phyloP scores from a whole-genome alignment of 2,329 filamentous ascomycete species.

The Cryoendolithus antarcticus region DNA sequence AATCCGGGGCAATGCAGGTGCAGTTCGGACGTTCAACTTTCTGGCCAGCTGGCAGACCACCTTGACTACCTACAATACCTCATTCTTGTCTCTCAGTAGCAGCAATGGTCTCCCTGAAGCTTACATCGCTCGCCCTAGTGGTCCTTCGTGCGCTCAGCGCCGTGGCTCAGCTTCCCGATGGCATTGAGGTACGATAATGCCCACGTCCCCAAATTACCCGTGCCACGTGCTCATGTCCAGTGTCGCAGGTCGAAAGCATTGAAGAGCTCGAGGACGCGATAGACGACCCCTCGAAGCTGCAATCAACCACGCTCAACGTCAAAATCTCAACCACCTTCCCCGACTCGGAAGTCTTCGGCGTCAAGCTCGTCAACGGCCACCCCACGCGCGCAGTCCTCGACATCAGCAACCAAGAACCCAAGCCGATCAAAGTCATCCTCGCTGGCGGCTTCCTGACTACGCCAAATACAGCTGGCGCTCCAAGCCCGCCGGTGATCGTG shows the following conservation, averaged over 20 bases:
- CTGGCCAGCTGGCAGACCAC: too few species aligned
- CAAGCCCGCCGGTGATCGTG: slow-evolving; percentile 46
- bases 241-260: slow-evolving; percentile 11
- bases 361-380: slow-evolving; percentile 89
- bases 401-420: slow-evolving; percentile 71
- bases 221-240: not conserved
- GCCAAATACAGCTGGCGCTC: slow-evolving; percentile 40
- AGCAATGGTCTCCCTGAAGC: slow-evolving; percentile 60
- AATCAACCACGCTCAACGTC: slow-evolving; percentile 48
- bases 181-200: slow-evolving; percentile 23
- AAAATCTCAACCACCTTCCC: slow-evolving; percentile 48
- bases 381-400: slow-evolving; percentile 72
- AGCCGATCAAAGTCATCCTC: slow-evolving; percentile 61
- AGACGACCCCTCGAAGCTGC: slow-evolving; percentile 30
- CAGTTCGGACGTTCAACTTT: too few species aligned
- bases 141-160: slow-evolving; percentile 56
- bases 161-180: slow-evolving; percentile 40
- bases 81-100: too few species aligned
- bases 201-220: slow-evolving; percentile 7
- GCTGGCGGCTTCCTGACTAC: slow-evolving; percentile 63
- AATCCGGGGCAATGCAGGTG: too few species aligned
- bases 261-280: slow-evolving; percentile 36
- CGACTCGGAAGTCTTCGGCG: slow-evolving; percentile 69
- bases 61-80: too few species aligned
- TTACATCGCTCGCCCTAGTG: slow-evolving; percentile 59